phyloP scores from a whole-genome alignment of 768 basidiomycete species.

The Neoboletus magnificus region DNA sequence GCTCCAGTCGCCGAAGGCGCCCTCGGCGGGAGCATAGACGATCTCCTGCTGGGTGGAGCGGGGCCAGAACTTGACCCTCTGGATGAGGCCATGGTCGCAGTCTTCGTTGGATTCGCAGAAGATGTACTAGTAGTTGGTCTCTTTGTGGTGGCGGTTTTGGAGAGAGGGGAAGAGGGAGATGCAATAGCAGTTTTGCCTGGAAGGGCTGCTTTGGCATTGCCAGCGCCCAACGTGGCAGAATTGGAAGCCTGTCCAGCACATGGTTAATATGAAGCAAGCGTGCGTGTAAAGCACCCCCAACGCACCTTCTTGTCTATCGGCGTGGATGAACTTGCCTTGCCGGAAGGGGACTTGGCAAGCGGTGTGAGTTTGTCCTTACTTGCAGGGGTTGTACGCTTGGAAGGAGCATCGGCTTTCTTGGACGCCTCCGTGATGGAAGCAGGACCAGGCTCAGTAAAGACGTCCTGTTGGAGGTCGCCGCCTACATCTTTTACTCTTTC shows the following conservation, averaged over 20 bases:
- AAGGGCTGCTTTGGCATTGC: conserved; percentile 45
- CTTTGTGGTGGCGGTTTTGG: conserved; percentile 31
- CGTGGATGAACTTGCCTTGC: conserved; percentile 50
- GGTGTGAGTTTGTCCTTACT: conserved; percentile 35
- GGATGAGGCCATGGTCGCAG: conserved; percentile 31
- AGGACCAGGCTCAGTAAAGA: conserved; percentile 14
- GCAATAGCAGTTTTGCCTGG: conserved; percentile 39
- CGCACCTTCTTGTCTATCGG: conserved; percentile 68
- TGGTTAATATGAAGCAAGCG: conserved; percentile 26
- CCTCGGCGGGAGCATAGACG: conserved; percentile 34
- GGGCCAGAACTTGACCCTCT: conserved; percentile 29
- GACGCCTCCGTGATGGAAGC: conserved; percentile 19
- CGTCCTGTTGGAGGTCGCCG: conserved; percentile 22
- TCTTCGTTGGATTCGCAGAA: conserved; percentile 33
- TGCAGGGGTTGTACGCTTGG: conserved; percentile 25
- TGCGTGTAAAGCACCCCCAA: conserved; percentile 18
- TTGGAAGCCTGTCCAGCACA: conserved; percentile 50
- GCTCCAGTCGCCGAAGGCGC: conserved; percentile 39
- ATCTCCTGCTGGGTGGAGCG: conserved; percentile 32
- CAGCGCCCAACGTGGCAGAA: conserved; percentile 64
- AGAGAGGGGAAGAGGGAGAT: conserved; percentile 31
- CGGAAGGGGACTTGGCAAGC: conserved; percentile 40
- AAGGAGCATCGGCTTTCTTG: conserved; percentile 25
- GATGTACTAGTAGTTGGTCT: conserved; percentile 25
- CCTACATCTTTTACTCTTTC: conserved; percentile 13